A percentile compares a stretch with the other conserved stretches of the same genome.
Conservation (phyloP, 441 rosid species). For the Jatropha podagrica region DNA sequence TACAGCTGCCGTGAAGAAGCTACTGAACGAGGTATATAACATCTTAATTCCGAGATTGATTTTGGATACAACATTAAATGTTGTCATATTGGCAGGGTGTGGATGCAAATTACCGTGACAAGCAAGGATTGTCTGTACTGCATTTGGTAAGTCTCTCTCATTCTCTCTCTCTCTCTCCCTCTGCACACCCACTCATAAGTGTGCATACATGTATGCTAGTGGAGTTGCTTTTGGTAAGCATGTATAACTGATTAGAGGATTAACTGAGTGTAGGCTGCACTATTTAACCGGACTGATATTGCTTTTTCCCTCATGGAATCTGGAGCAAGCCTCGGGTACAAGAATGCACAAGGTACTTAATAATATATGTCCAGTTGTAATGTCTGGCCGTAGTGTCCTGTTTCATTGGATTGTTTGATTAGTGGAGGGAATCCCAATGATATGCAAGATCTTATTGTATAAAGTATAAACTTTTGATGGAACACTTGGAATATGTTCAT, state of each 20-base stretch:
- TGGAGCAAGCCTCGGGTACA: slow-evolving; percentile 77
- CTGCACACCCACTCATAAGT: neutral
- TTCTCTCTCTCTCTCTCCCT: neutral
- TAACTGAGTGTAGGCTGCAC: slow-evolving; percentile 57
- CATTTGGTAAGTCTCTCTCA: slow-evolving; percentile 57
- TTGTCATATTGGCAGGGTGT: slow-evolving; percentile 61
- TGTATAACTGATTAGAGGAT: slow-evolving; percentile 25
- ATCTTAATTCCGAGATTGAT: slow-evolving; percentile 17
- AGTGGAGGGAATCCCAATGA: slow-evolving; percentile 5
- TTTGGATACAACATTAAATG: slow-evolving; percentile 16
- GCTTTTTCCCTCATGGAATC: slow-evolving; percentile 74
- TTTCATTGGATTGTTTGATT: slow-evolving; percentile 9
- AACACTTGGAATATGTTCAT: neutral
- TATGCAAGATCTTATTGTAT: neutral
- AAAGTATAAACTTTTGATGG: neutral
- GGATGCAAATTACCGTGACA: slow-evolving; percentile 91
- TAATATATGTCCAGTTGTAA: slow-evolving; percentile 6
- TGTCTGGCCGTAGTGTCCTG: slow-evolving; percentile 15
- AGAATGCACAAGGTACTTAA: slow-evolving; percentile 81
- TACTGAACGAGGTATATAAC: slow-evolving; percentile 63
- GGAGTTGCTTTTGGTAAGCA: neutral
- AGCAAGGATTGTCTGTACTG: slow-evolving; percentile 85
- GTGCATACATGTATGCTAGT: neutral
- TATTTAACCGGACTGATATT: slow-evolving; percentile 80
- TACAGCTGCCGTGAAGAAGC: slow-evolving; percentile 72